A percentile compares a stretch with the other conserved stretches of the same genome.
Evolutionary conservation across 148 eudicot genomes (phyloP).

Genomic region (Amaranthus hypochondriacus): DNA sequence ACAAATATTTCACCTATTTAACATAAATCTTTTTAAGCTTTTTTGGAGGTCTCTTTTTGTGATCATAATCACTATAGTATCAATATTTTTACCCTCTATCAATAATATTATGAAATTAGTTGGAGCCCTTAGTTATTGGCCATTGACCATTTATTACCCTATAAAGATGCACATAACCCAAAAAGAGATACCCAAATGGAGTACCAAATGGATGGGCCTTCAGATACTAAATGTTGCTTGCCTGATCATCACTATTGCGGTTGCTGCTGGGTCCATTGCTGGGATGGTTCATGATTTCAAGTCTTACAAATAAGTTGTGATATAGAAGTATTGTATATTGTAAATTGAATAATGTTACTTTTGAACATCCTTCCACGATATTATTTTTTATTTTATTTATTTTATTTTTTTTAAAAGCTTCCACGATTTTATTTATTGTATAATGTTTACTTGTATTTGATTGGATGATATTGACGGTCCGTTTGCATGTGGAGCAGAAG

Average conservation of each 20-base stretch:
- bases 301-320: conserved; percentile 27
- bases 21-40: conserved; percentile 35
- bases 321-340: no score
- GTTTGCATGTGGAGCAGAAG: no score
- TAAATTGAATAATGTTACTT: no score
- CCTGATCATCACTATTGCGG: conserved; percentile 39
- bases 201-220: conserved; percentile 40
- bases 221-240: conserved; percentile 47
- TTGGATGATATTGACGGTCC: no score
- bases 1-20: conserved; percentile 28
- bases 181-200: conserved; percentile 48
- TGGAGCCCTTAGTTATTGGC: conserved; percentile 62
- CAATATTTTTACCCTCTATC: conserved; percentile 54
- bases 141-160: conserved; percentile 47
- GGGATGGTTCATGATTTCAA: conserved; percentile 40
- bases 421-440: no score
- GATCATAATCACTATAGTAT: conserved; percentile 39
- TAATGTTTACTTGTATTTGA: no score
- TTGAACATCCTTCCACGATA: no score
- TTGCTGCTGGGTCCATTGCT: conserved; percentile 46
- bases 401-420: no score
- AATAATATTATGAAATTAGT: conserved; percentile 48
- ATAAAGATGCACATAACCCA: conserved; percentile 52
- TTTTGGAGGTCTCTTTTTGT: conserved; percentile 49
- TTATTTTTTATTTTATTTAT: no score